Conservation (phyloP, 2,329 filamentous ascomycete species). For the Penicillium decumbens region DNA sequence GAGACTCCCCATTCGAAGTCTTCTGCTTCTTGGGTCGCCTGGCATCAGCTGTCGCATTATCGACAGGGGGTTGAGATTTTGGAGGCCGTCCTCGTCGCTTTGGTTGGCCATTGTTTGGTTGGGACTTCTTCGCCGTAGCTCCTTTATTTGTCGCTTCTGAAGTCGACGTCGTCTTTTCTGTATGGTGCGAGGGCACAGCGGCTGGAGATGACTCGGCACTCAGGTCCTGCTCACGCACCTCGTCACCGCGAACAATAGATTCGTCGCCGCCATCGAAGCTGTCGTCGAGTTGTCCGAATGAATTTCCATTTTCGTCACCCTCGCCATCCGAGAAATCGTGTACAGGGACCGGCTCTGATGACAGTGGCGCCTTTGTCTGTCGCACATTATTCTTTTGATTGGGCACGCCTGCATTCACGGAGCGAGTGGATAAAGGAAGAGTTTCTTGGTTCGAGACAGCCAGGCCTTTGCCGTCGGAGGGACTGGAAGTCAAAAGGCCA, state of each 20-base stretch:
- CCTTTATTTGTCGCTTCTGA: constrained; percentile 21
- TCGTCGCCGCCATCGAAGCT: constrained; percentile 27
- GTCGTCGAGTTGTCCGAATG: constrained; percentile 25
- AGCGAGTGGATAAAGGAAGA: constrained; percentile 36
- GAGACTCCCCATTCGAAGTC: constrained; percentile 21
- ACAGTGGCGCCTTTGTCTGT: constrained; percentile 21
- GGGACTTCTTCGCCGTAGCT: constrained; percentile 14
- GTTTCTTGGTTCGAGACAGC: constrained; percentile 26
- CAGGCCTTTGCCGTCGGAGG: constrained; percentile 32
- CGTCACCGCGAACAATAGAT: constrained; percentile 18
- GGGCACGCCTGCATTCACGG: constrained; percentile 31
- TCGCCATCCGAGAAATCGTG: constrained; percentile 37
- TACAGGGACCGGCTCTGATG: constrained; percentile 21
- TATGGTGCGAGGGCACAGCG: constrained; percentile 8
- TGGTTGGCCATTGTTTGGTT: constrained; percentile 17
- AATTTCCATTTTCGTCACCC: constrained; percentile 33
- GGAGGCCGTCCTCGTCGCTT: constrained; percentile 31
- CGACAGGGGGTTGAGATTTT: constrained; percentile 24
- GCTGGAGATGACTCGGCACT: constrained; percentile 12
- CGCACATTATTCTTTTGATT: constrained; percentile 23
- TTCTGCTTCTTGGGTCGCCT: constrained; percentile 33
- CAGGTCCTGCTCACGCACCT: constrained; percentile 11
- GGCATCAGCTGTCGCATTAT: constrained; percentile 23
- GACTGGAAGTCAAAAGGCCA: constrained; percentile 36
- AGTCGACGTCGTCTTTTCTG: constrained; percentile 11